Evolutionary conservation across 768 basidiomycete species (phyloP).

Genomic region (Leccinum longicurvipes): DNA sequence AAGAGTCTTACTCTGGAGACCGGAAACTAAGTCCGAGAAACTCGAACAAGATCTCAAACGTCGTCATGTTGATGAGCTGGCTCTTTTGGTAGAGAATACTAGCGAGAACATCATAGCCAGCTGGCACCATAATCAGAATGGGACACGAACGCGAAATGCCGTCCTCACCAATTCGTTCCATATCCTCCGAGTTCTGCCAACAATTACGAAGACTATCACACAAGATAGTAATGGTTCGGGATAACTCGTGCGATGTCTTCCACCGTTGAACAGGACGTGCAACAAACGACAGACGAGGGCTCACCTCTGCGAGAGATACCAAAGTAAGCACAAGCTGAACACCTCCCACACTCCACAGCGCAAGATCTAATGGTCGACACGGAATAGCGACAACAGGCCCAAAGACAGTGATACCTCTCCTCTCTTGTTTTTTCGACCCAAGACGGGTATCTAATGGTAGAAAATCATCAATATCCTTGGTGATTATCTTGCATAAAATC

Average conservation of each 20-base stretch:
- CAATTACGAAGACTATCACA: conserved; percentile 76
- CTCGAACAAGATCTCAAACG: conserved; percentile 81
- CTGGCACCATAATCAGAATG: conserved; percentile 35
- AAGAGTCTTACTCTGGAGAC: conserved; percentile 63
- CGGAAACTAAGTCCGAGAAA: conserved; percentile 84
- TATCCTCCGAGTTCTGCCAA: conserved; percentile 94
- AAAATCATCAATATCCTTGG: conserved; percentile 17
- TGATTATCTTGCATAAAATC: conserved; percentile 41
- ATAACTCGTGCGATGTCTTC: conserved; percentile 75
- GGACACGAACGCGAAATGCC: not conserved
- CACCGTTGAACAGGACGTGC: not conserved
- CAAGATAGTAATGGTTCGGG: conserved; percentile 66
- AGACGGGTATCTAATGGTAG: conserved; percentile 10
- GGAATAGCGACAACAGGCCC: conserved; percentile 64
- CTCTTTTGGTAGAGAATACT: conserved; percentile 71
- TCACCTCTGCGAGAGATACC: conserved; percentile 72
- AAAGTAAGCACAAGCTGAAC: conserved; percentile 68
- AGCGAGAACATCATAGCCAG: conserved; percentile 84
- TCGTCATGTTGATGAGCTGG: conserved; percentile 70
- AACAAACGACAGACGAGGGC: conserved; percentile 12
- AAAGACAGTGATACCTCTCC: conserved; percentile 5
- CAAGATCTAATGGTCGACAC: conserved; percentile 63
- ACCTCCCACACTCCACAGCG: conserved; percentile 82
- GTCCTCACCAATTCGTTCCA: conserved; percentile 78
- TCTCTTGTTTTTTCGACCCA: not conserved